Evolutionary conservation across 306 rosid species (phyloP).

Genomic region (Gillenia trifoliata): DNA sequence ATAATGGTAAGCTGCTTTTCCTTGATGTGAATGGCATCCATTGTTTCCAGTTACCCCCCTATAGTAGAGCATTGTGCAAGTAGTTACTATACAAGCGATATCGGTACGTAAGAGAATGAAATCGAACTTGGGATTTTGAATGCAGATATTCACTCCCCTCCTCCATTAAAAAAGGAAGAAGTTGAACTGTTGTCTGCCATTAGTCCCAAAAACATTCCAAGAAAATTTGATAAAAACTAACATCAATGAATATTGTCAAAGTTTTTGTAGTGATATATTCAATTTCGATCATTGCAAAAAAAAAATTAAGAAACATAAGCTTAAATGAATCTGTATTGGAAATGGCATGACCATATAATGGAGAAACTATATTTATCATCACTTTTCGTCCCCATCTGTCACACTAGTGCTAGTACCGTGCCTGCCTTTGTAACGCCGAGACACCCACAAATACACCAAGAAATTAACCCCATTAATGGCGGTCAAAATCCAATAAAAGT

Average conservation of each 20-base stretch:
- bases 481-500: constrained; percentile 50
- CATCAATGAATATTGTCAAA: not conserved
- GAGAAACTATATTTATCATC: not conserved
- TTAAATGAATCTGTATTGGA: not conserved
- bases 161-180: too few species aligned
- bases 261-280: too few species aligned
- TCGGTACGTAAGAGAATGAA: too few species aligned
- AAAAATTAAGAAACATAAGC: too few species aligned
- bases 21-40: constrained; percentile 19
- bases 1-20: constrained; percentile 7
- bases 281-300: too few species aligned
- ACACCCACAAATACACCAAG: constrained; percentile 29
- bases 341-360: not conserved
- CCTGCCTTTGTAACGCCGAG: constrained; percentile 28
- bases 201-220: too few species aligned
- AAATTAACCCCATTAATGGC: constrained; percentile 35
- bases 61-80: not conserved
- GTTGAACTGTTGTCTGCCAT: not conserved
- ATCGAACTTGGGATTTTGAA: too few species aligned
- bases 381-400: constrained; percentile 7
- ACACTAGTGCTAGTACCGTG: not conserved
- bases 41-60: not conserved
- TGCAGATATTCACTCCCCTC: not conserved
- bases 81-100: too few species aligned
- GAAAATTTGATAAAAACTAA: too few species aligned